Base-by-base conservation (phyloP, 2,329 filamentous ascomycete genomes). In the Gremmenia infestans region DNA sequence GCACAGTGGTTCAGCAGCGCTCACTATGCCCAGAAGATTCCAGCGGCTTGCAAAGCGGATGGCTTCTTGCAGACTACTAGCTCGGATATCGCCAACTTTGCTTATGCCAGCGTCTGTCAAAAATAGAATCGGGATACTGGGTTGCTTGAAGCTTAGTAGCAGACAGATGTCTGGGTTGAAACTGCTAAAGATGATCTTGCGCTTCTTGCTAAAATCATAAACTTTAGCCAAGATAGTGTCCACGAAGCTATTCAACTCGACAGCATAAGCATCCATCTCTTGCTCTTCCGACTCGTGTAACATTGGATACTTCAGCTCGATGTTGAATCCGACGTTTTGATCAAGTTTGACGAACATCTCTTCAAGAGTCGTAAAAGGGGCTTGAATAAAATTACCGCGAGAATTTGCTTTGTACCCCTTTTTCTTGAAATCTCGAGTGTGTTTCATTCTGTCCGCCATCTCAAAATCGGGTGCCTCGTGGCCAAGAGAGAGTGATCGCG, bases 261-360 rank as follows among this genome's bases (percentile, higher is more conserved):
- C 89, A 0, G 91, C 92, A 68, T 96, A 96, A 3, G 89, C 89
- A 70, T 97, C 93, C 91, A 97, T 97, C 65, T 96, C 91, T 63
- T 97, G 89, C 71, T 95, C 89, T 72, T 97, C 91, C 56, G 85
- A 90, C 77, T 99, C 95, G 70, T 93, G 88, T 43, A 99, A 82
- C 92, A 97, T 97, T 5, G 94, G 94, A 70, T 99, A 99, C 74
- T 99, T 97, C 81, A 99, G 89, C 76, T 99, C 94, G 64, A 99
- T 96, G 73, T 99, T 97, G 80, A 99, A 99, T 14, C 94, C 92
- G 22, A 96, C 88, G 14, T 83, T 79, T 60, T 88, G 81, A 0
- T 91, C 91, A 0, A 99, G 76, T 68, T 92, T 87, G 66, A 83
- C 82, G 75, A 99, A 97, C 70, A 97, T 85, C 60, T 97, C 91